Evolutionary conservation across 495 filamentous ascomycete genomes (phyloP).

Genomic region (Haplographium delicatum): DNA sequence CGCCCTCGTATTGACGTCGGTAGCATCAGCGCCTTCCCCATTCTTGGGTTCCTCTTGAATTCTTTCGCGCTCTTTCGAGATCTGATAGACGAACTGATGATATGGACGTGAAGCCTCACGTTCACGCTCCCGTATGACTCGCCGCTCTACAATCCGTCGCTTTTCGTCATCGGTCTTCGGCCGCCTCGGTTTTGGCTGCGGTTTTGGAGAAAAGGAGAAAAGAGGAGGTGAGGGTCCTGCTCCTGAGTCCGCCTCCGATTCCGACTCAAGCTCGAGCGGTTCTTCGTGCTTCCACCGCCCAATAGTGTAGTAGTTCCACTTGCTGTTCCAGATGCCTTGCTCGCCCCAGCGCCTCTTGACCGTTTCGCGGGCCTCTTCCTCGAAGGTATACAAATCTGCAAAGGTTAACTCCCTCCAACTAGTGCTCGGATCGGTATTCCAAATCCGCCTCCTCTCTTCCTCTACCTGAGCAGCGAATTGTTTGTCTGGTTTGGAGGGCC

Average conservation of each 20-base stretch:
- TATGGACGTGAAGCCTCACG: conserved; percentile 27
- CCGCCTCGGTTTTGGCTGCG: conserved; percentile 11
- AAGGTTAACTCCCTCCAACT: background rate
- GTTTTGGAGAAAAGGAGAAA: background rate
- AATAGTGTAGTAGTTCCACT: background rate
- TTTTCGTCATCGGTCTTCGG: conserved; percentile 9
- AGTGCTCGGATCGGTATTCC: background rate
- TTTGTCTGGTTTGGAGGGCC: background rate
- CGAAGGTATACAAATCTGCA: background rate
- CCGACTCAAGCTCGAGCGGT: conserved; percentile 3
- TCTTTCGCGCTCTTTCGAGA: conserved; percentile 23
- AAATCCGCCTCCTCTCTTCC: conserved; percentile 11
- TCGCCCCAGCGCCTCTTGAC: conserved; percentile 24
- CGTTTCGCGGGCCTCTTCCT: conserved; percentile 2
- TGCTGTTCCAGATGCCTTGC: conserved; percentile 28
- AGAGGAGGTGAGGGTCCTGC: background rate
- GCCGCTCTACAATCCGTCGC: conserved; percentile 3
- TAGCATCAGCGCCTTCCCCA: background rate
- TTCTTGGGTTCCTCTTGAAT: conserved; percentile 9
- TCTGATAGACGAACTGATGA: conserved; percentile 28
- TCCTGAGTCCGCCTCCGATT: conserved; percentile 5
- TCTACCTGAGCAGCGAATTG: conserved; percentile 1
- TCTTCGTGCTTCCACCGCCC: conserved; percentile 9
- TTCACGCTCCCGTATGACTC: conserved; percentile 2
- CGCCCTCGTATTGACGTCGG: conserved; percentile 14